phyloP scores from a whole-genome alignment of 306 rosid genomes.

The Abrus pulchellus region DNA sequence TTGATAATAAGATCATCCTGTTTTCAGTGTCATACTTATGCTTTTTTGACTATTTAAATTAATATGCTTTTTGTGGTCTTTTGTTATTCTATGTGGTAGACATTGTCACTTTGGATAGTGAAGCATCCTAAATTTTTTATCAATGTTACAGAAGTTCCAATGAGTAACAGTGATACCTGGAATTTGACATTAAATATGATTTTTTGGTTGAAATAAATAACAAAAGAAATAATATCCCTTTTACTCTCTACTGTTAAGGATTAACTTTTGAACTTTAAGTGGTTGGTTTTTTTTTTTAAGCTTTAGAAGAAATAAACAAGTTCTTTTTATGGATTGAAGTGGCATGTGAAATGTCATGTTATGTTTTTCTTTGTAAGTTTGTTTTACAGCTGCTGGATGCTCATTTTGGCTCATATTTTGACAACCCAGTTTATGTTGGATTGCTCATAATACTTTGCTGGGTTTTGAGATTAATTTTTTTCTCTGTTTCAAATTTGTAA shows the following conservation, averaged over 20 bases:
- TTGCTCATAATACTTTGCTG: not conserved
- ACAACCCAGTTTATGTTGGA: constrained; percentile 16
- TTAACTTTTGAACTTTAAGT: constrained; percentile 34
- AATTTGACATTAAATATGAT: constrained; percentile 33
- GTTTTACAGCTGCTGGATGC: constrained; percentile 38
- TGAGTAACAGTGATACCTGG: constrained; percentile 24
- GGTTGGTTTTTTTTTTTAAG: constrained; percentile 6
- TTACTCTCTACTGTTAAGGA: not conserved
- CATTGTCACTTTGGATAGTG: constrained; percentile 21
- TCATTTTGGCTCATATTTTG: constrained; percentile 20
- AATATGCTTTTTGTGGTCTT: not conserved
- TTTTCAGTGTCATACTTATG: not conserved
- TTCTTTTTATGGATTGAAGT: constrained; percentile 25
- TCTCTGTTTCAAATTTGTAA: constrained; percentile 42
- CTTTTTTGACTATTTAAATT: not conserved
- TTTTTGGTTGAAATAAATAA: constrained; percentile 6
- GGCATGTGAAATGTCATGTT: constrained; percentile 5
- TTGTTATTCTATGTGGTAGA: constrained; percentile 30
- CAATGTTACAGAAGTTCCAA: constrained; percentile 17
- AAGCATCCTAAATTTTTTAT: not conserved
- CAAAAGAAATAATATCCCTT: constrained; percentile 12
- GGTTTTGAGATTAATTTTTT: not conserved
- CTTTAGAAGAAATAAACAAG: constrained; percentile 26
- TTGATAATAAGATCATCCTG: not conserved
- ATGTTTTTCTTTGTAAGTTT: constrained; percentile 11